These are phyloP conservation scores for Jaapia argillacea DNA, from an alignment of 768 basidiomycete genomes.

Conservation along the genomic window DNA sequence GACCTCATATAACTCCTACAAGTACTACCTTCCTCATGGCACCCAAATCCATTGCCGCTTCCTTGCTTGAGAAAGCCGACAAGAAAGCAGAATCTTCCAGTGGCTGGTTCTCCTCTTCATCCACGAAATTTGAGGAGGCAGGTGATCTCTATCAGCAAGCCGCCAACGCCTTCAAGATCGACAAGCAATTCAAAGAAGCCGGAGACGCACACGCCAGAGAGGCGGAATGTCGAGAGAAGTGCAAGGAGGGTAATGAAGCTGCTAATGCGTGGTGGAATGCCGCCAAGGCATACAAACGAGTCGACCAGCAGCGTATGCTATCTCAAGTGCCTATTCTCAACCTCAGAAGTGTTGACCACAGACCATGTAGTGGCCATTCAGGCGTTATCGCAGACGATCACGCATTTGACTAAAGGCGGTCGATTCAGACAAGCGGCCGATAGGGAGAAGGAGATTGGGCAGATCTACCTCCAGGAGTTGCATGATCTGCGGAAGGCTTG, in stretches of 20 bases:
- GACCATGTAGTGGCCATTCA: conserved; percentile 78
- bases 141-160: conserved; percentile 94
- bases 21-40: conserved; percentile 32
- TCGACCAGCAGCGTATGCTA: conserved; percentile 67
- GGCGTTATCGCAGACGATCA: conserved; percentile 77
- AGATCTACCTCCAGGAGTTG: conserved; percentile 80
- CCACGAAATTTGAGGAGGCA: conserved; percentile 88
- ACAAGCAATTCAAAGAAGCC: conserved; percentile 85
- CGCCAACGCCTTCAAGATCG: conserved; percentile 87
- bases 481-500: conserved; percentile 78
- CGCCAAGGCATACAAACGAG: conserved; percentile 90
- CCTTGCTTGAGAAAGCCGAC: conserved; percentile 77
- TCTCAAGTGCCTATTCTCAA: no score
- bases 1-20: neutral
- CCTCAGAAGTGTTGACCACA: no score
- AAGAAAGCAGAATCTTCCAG: conserved; percentile 81
- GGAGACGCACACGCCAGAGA: conserved; percentile 90
- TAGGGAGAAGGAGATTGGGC: conserved; percentile 93
- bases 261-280: conserved; percentile 99
- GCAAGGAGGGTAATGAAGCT: conserved; percentile 87
- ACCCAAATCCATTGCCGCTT: conserved; percentile 69
- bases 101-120: conserved; percentile 82
- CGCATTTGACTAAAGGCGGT: conserved; percentile 71
- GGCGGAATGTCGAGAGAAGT: conserved; percentile 87
- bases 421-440: conserved; percentile 97